These are phyloP conservation scores for Claviceps maximensis DNA, from an alignment of 2,329 filamentous ascomycete genomes.

Conservation along the genomic window DNA sequence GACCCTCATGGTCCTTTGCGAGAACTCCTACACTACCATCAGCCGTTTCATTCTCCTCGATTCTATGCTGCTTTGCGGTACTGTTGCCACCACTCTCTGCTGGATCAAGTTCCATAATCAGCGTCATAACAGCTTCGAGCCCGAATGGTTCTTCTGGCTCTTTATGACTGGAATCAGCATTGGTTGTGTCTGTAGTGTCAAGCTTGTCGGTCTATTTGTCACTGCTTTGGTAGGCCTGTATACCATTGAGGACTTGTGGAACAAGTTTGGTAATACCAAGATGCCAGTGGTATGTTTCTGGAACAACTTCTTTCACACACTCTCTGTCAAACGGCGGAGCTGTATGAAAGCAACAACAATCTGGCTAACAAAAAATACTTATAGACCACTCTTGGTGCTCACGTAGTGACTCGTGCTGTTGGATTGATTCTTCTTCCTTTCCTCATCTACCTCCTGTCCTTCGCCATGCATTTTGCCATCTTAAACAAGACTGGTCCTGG, in stretches of 20 bases:
- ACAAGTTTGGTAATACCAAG: conserved; percentile 88
- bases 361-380: neutral
- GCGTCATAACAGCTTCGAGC: conserved; percentile 72
- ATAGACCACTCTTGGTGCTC: conserved; percentile 53
- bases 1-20: conserved; percentile 92
- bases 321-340: neutral
- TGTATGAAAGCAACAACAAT: neutral
- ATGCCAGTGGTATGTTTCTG: conserved; percentile 59
- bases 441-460: conserved; percentile 89
- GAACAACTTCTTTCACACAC: neutral
- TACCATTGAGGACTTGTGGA: conserved; percentile 93
- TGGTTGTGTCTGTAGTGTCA: conserved; percentile 95
- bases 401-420: conserved; percentile 66
- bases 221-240: conserved; percentile 92
- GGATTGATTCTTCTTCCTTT: conserved; percentile 82
- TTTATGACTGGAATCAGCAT: conserved; percentile 89
- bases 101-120: conserved; percentile 94
- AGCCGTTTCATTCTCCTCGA: conserved; percentile 96
- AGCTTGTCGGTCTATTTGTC: conserved; percentile 93
- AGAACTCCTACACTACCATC: conserved; percentile 99
- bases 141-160: conserved; percentile 91
- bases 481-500: conserved; percentile 88
- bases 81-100: conserved; percentile 93
- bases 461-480: conserved; percentile 87
- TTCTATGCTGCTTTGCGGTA: conserved; percentile 97